Conservation (phyloP, 345 rosid species). For the Mangifera indica region DNA sequence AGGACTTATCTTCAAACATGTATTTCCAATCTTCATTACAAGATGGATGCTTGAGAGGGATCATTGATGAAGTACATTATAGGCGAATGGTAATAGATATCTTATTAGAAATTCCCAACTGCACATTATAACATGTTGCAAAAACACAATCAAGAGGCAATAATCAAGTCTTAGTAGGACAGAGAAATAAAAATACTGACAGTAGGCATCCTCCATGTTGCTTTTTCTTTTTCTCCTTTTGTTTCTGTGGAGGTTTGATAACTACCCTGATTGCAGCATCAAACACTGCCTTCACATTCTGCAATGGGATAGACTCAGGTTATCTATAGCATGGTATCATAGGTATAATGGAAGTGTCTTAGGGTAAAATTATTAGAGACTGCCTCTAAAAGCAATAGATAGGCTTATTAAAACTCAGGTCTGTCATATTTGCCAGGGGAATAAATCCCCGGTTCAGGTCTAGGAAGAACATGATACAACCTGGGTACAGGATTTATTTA, state of each 20-base stretch:
- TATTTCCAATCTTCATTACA: background rate
- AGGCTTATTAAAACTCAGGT: background rate
- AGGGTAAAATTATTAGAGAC: background rate
- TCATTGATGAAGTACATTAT: background rate
- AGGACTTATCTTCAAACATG: too few species aligned
- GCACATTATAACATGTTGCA: background rate
- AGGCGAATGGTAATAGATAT: background rate
- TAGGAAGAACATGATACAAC: too few species aligned
- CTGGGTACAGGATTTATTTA: too few species aligned
- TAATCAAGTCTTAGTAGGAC: constrained; percentile 10
- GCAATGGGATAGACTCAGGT: constrained; percentile 24
- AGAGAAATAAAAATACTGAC: constrained; percentile 43
- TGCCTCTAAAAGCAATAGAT: background rate
- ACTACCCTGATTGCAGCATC: constrained; percentile 95
- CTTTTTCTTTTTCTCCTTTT: constrained; percentile 66
- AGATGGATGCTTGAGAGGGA: background rate
- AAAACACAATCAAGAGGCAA: background rate
- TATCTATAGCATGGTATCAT: background rate
- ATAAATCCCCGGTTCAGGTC: too few species aligned
- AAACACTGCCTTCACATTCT: constrained; percentile 96
- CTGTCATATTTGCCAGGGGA: too few species aligned
- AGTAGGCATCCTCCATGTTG: constrained; percentile 61
- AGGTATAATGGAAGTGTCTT: background rate
- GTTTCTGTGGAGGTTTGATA: constrained; percentile 73
- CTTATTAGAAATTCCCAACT: background rate